Evolutionary conservation across 139 green algal species (phyloP).

Genomic region (Nannochloris sp.): DNA sequence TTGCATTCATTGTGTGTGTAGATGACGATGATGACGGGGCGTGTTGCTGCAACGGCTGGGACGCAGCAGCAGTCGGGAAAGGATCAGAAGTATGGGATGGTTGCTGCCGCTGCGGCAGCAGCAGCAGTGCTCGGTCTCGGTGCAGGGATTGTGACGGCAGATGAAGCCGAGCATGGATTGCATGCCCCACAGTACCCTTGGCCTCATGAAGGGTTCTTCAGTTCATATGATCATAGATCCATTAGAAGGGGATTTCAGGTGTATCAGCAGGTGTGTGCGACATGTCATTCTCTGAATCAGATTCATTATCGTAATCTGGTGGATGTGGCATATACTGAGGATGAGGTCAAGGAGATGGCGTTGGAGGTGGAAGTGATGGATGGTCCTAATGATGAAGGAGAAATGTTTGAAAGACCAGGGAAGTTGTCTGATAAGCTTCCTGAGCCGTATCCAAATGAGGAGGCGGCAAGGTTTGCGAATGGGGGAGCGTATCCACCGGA

Average conservation of each 20-base stretch:
- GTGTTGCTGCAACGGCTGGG: background rate
- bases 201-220: slow-evolving; percentile 83
- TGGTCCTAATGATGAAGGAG: slow-evolving; percentile 95
- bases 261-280: slow-evolving; percentile 80
- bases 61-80: background rate
- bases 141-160: slow-evolving; percentile 40
- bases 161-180: slow-evolving; percentile 90
- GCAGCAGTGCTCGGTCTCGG: slow-evolving; percentile 17
- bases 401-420: slow-evolving; percentile 89
- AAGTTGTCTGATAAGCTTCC: slow-evolving; percentile 84
- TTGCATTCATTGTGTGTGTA: too few relatives aligned
- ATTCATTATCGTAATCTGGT: slow-evolving; percentile 94
- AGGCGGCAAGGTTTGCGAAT: slow-evolving; percentile 88
- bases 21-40: too few relatives aligned
- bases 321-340: slow-evolving; percentile 93
- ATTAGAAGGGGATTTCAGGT: slow-evolving; percentile 92
- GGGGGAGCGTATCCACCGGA: slow-evolving; percentile 98
- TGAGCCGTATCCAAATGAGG: slow-evolving; percentile 85
- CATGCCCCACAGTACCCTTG: slow-evolving; percentile 77
- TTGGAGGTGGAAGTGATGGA: slow-evolving; percentile 82
- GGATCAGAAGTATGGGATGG: background rate
- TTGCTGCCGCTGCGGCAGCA: slow-evolving; percentile 4
- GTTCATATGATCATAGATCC: slow-evolving; percentile 85
- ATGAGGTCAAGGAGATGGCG: slow-evolving; percentile 92
- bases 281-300: slow-evolving; percentile 89